Evolutionary conservation across 2,329 filamentous ascomycete species (phyloP).

Genomic region (Elsinoe ampelina): DNA sequence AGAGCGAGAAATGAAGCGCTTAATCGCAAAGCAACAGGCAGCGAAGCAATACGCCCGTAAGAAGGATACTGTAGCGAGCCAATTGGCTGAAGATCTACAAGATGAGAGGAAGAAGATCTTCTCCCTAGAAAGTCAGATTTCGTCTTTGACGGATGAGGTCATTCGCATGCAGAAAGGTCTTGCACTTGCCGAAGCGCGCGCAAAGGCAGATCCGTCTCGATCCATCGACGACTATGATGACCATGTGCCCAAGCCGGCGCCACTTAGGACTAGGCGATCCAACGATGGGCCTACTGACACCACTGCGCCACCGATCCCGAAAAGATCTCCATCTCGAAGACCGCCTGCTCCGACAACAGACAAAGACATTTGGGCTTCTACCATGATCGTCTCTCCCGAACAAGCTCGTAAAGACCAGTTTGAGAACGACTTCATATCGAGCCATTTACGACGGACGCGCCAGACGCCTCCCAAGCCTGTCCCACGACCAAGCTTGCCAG

Average conservation of each 20-base stretch:
- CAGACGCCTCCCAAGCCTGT: neutral
- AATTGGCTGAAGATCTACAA: constrained; percentile 55
- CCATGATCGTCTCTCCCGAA: neutral
- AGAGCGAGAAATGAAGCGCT: constrained; percentile 63
- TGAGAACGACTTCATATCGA: constrained; percentile 2
- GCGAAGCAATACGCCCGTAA: constrained; percentile 70
- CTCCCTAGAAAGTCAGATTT: constrained; percentile 54
- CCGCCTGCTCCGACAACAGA: constrained; percentile 2
- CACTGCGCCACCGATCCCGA: neutral
- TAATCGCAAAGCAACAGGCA: constrained; percentile 70
- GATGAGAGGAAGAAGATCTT: constrained; percentile 59
- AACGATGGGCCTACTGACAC: neutral
- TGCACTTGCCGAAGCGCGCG: neutral
- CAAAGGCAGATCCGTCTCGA: neutral
- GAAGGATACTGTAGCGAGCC: constrained; percentile 63
- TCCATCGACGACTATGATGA: constrained; percentile 5
- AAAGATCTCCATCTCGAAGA: neutral
- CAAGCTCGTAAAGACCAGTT: neutral
- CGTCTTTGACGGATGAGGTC: constrained; percentile 43
- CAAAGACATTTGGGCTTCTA: constrained; percentile 6
- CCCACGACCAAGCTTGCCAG: neutral
- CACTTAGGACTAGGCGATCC: neutral
- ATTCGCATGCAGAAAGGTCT: constrained; percentile 6
- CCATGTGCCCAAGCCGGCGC: neutral
- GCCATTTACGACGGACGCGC: constrained; percentile 1